Conservation (phyloP, 2,329 filamentous ascomycete species). For the Aspergillus awamori region DNA sequence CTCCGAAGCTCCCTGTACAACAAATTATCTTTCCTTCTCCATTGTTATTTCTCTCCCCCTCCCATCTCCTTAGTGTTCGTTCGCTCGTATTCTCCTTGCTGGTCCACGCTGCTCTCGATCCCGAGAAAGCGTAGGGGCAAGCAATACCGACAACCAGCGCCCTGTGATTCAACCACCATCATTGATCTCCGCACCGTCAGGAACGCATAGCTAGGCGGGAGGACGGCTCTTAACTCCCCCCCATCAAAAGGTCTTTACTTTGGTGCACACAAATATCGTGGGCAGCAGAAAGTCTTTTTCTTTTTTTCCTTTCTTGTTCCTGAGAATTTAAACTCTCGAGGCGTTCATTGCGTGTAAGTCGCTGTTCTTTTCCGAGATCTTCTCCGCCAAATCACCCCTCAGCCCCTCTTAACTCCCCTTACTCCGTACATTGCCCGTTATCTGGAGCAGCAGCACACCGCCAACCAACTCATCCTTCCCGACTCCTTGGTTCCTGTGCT, state of each 20-base stretch:
- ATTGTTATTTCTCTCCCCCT: slow-evolving; percentile 14
- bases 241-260: slow-evolving; percentile 28
- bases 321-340: slow-evolving; percentile 33
- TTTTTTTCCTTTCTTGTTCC: slow-evolving; percentile 6
- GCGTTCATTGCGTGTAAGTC: slow-evolving; percentile 45
- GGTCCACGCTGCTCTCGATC: slow-evolving; percentile 18
- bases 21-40: slow-evolving; percentile 27
- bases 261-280: slow-evolving; percentile 13
- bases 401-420: slow-evolving; percentile 43
- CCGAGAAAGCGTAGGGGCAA: slow-evolving; percentile 19
- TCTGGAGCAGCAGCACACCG: slow-evolving; percentile 33
- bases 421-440: slow-evolving; percentile 38
- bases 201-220: slow-evolving; percentile 19
- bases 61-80: slow-evolving; percentile 15
- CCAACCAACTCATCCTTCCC: slow-evolving; percentile 28
- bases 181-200: slow-evolving; percentile 40
- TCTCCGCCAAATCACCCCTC: slow-evolving; percentile 37
- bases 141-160: slow-evolving; percentile 16
- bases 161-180: slow-evolving; percentile 30
- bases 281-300: slow-evolving; percentile 10
- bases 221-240: slow-evolving; percentile 14
- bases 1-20: slow-evolving; percentile 31
- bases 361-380: slow-evolving; percentile 31
- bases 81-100: slow-evolving; percentile 28
- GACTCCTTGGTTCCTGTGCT: slow-evolving; percentile 19